Conservation (phyloP, 495 filamentous ascomycete genomes). For the Xylaria grammica region DNA sequence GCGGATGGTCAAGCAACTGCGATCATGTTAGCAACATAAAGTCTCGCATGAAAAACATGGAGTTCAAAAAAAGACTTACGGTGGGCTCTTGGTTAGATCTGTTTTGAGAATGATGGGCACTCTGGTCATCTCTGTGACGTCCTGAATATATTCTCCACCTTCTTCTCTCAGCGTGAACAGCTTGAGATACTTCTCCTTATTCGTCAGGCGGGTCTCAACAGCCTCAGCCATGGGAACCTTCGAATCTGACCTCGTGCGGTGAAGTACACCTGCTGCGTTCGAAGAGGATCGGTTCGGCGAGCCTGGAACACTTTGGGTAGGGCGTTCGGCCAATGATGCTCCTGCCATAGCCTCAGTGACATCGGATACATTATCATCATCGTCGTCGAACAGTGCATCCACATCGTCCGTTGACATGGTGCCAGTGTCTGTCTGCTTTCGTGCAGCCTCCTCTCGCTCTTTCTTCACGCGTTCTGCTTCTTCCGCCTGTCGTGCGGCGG, state of each 20-base stretch:
- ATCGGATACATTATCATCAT: constrained; percentile 87
- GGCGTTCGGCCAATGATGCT: constrained; percentile 82
- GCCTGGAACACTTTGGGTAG: constrained; percentile 94
- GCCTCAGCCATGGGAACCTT: constrained; percentile 78
- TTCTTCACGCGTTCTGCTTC: constrained; percentile 77
- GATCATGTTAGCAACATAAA: constrained; percentile 41
- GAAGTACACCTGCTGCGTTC: constrained; percentile 68
- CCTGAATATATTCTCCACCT: constrained; percentile 94
- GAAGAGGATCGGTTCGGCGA: constrained; percentile 83
- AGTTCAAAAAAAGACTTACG: constrained; percentile 65
- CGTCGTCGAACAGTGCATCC: constrained; percentile 91
- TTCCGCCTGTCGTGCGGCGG: constrained; percentile 77
- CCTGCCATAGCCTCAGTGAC: constrained; percentile 83
- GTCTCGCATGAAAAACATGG: background rate
- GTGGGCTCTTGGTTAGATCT: constrained; percentile 96
- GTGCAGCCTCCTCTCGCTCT: constrained; percentile 83
- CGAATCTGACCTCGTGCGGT: constrained; percentile 89
- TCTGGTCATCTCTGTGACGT: constrained; percentile 95
- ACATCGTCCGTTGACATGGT: constrained; percentile 89
- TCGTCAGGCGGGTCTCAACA: constrained; percentile 77
- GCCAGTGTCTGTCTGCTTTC: constrained; percentile 90
- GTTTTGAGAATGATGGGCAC: constrained; percentile 98
- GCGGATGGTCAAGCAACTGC: constrained; percentile 93
- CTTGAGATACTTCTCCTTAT: constrained; percentile 95
- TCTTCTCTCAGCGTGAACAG: constrained; percentile 90